These are phyloP conservation scores for Globisporangium orthogonon DNA, from an alignment of 352 stramenopile species.

Conservation along the genomic window DNA sequence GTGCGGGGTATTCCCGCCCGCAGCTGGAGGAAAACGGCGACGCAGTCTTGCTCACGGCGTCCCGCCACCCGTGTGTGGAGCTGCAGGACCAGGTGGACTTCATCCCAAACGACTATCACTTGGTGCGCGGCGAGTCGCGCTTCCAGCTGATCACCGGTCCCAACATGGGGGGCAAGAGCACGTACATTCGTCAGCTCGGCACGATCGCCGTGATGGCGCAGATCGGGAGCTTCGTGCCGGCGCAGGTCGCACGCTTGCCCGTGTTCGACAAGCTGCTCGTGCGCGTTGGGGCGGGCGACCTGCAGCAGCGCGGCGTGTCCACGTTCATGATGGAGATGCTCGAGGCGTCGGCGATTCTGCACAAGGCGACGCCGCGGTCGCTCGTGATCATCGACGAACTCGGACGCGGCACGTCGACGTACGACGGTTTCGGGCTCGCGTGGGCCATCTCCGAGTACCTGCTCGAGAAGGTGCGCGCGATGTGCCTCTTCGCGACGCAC, in stretches of 20 bases:
- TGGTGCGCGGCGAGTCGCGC: constrained; percentile 75
- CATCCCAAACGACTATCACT: constrained; percentile 97
- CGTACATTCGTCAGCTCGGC: constrained; percentile 97
- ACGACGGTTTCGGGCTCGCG: constrained; percentile 95
- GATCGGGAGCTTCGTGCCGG: constrained; percentile 97
- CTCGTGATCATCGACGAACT: constrained; percentile 99
- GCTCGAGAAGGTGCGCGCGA: constrained; percentile 83
- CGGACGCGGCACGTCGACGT: constrained; percentile 96
- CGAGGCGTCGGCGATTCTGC: constrained; percentile 95
- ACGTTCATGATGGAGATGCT: constrained; percentile 99
- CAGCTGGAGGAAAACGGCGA: constrained; percentile 50
- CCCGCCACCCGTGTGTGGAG: constrained; percentile 97
- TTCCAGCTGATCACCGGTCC: constrained; percentile 97
- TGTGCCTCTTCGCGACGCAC: constrained; percentile 96
- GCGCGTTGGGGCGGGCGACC: constrained; percentile 95
- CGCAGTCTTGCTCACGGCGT: constrained; percentile 68
- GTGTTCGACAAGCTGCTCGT: constrained; percentile 96
- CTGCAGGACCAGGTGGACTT: constrained; percentile 95
- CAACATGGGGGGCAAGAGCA: constrained; percentile 99
- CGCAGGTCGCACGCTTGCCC: constrained; percentile 83
- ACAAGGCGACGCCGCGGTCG: constrained; percentile 89
- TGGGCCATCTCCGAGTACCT: constrained; percentile 98
- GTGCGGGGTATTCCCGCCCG: constrained; percentile 67
- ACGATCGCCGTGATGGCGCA: constrained; percentile 94
- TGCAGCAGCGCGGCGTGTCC: constrained; percentile 95